These are phyloP conservation scores for Fragilaria radians DNA, from an alignment of 108 stramenopile genomes.

Conservation along the genomic window DNA sequence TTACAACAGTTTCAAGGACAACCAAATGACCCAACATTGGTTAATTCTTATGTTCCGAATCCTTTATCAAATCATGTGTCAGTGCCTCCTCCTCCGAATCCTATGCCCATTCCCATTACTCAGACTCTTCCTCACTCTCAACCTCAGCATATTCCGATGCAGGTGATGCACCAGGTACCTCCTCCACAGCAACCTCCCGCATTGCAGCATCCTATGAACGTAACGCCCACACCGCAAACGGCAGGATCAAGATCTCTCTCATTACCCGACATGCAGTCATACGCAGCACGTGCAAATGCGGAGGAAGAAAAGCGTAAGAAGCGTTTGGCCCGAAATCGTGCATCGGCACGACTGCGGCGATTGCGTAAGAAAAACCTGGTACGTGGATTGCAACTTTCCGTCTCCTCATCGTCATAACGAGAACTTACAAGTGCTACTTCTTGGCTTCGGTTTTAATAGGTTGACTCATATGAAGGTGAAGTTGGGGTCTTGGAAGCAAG, in stretches of 20 bases:
- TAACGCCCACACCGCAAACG: not conserved
- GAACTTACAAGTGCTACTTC: too few species aligned
- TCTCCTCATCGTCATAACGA: not conserved
- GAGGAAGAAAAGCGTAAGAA: slow-evolving; percentile 84
- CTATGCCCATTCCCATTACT: not conserved
- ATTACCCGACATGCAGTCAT: slow-evolving; percentile 68
- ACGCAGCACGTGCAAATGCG: slow-evolving; percentile 50
- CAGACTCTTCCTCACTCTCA: not conserved
- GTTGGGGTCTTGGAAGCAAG: slow-evolving; percentile 79
- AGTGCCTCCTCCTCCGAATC: not conserved
- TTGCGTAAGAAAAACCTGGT: slow-evolving; percentile 86
- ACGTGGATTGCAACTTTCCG: slow-evolving; percentile 14
- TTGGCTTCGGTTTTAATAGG: slow-evolving; percentile 17
- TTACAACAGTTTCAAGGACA: slow-evolving; percentile 17
- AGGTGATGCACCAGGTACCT: slow-evolving; percentile 8
- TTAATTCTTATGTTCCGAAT: slow-evolving; percentile 10
- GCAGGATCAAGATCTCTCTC: slow-evolving; percentile 39
- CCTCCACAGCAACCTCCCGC: slow-evolving; percentile 12
- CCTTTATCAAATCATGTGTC: slow-evolving; percentile 7
- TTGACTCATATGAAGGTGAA: slow-evolving; percentile 86
- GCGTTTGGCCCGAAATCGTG: slow-evolving; percentile 81
- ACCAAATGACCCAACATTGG: not conserved
- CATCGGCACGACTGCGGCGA: slow-evolving; percentile 67
- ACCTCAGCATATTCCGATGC: slow-evolving; percentile 19
- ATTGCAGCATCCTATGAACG: slow-evolving; percentile 6